Conservation (phyloP, 768 basidiomycete genomes). For the Lactarius evosmus region DNA sequence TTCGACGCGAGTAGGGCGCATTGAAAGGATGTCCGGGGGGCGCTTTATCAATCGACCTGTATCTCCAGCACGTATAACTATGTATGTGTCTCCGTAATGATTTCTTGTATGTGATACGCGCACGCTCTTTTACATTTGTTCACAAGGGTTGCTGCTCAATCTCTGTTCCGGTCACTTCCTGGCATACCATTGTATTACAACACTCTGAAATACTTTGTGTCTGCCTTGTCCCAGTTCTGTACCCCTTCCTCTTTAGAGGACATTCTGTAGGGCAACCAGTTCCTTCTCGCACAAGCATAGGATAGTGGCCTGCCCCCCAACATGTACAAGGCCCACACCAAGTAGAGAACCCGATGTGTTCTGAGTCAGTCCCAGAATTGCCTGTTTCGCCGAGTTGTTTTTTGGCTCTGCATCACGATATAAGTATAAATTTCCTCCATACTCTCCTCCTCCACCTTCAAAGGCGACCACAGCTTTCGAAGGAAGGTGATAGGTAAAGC, state of each 20-base stretch:
- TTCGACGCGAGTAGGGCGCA: slow-evolving; percentile 61
- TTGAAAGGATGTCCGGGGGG: slow-evolving; percentile 36
- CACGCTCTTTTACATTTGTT: slow-evolving; percentile 25
- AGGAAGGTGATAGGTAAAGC: slow-evolving; percentile 76
- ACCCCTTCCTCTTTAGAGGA: slow-evolving; percentile 30
- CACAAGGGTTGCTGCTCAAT: slow-evolving; percentile 24
- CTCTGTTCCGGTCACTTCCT: slow-evolving; percentile 18
- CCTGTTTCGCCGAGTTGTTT: slow-evolving; percentile 71
- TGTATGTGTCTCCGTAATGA: slow-evolving; percentile 27
- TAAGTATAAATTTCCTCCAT: slow-evolving; percentile 82
- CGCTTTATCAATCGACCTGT: slow-evolving; percentile 8
- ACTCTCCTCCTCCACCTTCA: slow-evolving; percentile 65
- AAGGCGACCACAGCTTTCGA: slow-evolving; percentile 68
- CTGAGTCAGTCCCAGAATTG: slow-evolving; percentile 72
- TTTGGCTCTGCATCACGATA: slow-evolving; percentile 58
- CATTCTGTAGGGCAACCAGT: slow-evolving; percentile 55
- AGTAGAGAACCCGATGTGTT: slow-evolving; percentile 70
- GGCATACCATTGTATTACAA: slow-evolving; percentile 30
- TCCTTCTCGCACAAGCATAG: slow-evolving; percentile 76
- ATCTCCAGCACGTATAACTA: slow-evolving; percentile 22
- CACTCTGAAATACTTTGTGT: slow-evolving; percentile 24
- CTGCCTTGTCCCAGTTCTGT: slow-evolving; percentile 21
- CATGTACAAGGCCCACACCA: slow-evolving; percentile 59
- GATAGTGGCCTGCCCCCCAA: slow-evolving; percentile 41
- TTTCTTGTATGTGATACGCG: slow-evolving; percentile 24